A percentile compares a stretch with the other conserved stretches of the same genome.
Evolutionary conservation across 345 rosid species (phyloP).

Genomic region (Populus deltoides): DNA sequence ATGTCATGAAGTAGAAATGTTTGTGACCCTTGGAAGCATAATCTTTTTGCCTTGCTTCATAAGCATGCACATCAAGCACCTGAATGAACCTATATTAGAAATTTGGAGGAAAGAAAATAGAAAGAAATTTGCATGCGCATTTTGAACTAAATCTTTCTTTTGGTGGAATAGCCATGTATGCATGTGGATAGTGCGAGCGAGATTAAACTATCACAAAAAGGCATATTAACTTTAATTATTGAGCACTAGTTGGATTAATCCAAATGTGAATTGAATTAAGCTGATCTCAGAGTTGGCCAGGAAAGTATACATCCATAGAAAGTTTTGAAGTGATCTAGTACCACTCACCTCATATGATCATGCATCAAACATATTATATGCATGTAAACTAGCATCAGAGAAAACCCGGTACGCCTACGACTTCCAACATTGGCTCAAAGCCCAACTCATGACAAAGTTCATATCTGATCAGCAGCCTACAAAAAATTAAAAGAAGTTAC

Average conservation of each 20-base stretch:
- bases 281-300: background rate
- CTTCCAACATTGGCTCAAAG: background rate
- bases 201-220: background rate
- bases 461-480: background rate
- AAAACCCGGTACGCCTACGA: background rate
- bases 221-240: background rate
- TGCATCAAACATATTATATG: background rate
- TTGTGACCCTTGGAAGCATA: constrained; percentile 90
- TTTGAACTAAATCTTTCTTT: background rate
- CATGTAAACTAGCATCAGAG: background rate
- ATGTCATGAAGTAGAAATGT: constrained; percentile 99
- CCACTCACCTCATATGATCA: background rate
- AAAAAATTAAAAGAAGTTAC: constrained; percentile 34
- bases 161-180: background rate
- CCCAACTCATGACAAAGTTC: background rate
- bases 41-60: constrained; percentile 77
- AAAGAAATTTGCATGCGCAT: background rate
- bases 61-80: constrained; percentile 95
- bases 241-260: background rate
- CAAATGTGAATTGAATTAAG: background rate
- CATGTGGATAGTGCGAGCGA: background rate
- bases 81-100: constrained; percentile 25
- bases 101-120: background rate
- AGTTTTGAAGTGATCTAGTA: background rate
- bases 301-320: background rate